phyloP scores from a whole-genome alignment of 2,329 filamentous ascomycete genomes.

The Pyrenochaeta sp. region DNA sequence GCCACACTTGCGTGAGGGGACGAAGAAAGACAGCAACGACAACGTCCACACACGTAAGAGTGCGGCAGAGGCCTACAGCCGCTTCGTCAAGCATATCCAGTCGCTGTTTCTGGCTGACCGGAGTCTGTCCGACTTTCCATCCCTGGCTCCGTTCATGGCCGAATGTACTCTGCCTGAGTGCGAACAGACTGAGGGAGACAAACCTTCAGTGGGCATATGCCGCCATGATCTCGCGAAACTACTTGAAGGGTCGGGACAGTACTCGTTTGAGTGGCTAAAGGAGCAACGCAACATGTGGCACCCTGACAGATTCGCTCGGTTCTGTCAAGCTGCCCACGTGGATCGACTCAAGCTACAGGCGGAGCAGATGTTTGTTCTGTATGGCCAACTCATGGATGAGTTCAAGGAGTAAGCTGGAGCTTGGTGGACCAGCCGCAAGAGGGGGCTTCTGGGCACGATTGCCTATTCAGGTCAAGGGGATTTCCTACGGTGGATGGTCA shows the following conservation, averaged over 20 bases:
- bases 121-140: slow-evolving; percentile 28
- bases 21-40: no score
- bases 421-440: not conserved
- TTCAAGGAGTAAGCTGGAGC: not conserved
- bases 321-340: slow-evolving; percentile 26
- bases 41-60: no score
- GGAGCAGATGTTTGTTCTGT: slow-evolving; percentile 39
- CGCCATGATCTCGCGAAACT: slow-evolving; percentile 35
- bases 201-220: slow-evolving; percentile 30
- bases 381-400: slow-evolving; percentile 36
- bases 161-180: slow-evolving; percentile 29
- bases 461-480: slow-evolving; percentile 1
- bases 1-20: slow-evolving; percentile 13
- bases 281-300: slow-evolving; percentile 40
- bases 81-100: slow-evolving; percentile 24
- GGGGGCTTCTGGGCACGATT: not conserved
- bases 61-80: slow-evolving; percentile 25
- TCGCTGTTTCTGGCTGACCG: slow-evolving; percentile 22
- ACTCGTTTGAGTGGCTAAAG: slow-evolving; percentile 34
- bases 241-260: slow-evolving; percentile 33
- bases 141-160: slow-evolving; percentile 26
- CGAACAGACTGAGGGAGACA: slow-evolving; percentile 22
- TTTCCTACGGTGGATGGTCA: not conserved
- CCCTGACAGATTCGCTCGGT: slow-evolving; percentile 41
- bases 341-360: slow-evolving; percentile 33